Percentiles rank a stretch among this genome's conserved stretches.
phyloP scores from a whole-genome alignment of 169 alveolate species.

The Plasmodium billcollinsi region DNA sequence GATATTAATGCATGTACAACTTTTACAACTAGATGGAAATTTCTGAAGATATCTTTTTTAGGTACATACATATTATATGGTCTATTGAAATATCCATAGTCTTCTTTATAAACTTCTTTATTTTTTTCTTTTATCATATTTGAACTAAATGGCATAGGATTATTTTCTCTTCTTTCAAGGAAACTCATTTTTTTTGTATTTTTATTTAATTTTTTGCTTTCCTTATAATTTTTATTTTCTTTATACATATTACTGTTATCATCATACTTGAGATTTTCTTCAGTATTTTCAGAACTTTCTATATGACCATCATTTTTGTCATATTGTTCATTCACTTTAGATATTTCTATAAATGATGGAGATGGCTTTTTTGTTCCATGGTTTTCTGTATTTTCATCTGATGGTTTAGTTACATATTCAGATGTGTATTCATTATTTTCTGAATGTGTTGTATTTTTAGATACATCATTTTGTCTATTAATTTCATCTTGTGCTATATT shows the following conservation, averaged over 20 bases:
- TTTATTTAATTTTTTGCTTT: not conserved
- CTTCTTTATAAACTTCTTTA: not conserved
- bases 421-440: not conserved
- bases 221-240: not conserved
- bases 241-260: not conserved
- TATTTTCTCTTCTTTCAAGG: slow-evolving; percentile 9
- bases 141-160: slow-evolving; percentile 15
- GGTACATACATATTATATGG: slow-evolving; percentile 70
- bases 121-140: slow-evolving; percentile 29
- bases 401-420: not conserved
- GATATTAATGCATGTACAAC: slow-evolving; percentile 62
- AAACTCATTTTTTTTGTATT: slow-evolving; percentile 8
- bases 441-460: not conserved
- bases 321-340: not conserved
- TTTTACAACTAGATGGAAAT: slow-evolving; percentile 38
- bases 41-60: slow-evolving; percentile 24
- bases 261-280: not conserved
- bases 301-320: not conserved
- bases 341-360: not conserved
- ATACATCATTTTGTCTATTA: not conserved
- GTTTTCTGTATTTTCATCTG: too few species aligned
- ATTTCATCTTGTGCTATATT: not conserved
- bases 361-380: not conserved
- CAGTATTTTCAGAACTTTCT: not conserved
- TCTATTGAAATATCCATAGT: slow-evolving; percentile 46